Conservation (phyloP, 192 early-diverging fungal genomes). For the Ambispora gerdemannii region DNA sequence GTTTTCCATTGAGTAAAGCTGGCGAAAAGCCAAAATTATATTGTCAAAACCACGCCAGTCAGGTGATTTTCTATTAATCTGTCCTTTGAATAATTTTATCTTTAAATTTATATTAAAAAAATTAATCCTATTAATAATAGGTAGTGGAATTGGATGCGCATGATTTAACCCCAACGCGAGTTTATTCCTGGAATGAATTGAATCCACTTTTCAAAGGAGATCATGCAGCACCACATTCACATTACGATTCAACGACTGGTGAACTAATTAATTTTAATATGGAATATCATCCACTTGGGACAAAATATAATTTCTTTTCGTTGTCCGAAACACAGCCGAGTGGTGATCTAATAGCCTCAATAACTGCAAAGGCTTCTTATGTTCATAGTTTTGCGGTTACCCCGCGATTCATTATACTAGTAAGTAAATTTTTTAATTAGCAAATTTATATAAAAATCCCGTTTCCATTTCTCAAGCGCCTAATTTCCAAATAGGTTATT, state of each 20-base stretch:
- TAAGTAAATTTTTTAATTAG: slow-evolving; percentile 31
- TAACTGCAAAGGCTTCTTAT: slow-evolving; percentile 63
- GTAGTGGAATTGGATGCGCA: slow-evolving; percentile 66
- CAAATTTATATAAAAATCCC: not conserved
- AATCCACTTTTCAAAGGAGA: slow-evolving; percentile 64
- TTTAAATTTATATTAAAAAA: slow-evolving; percentile 14
- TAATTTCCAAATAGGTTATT: slow-evolving; percentile 31
- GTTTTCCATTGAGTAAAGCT: slow-evolving; percentile 51
- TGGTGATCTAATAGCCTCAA: slow-evolving; percentile 59
- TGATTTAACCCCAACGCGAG: slow-evolving; percentile 59
- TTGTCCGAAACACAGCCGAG: slow-evolving; percentile 58
- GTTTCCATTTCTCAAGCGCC: not conserved
- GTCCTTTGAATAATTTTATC: not conserved
- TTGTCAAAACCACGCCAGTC: slow-evolving; percentile 66
- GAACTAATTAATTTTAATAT: slow-evolving; percentile 75
- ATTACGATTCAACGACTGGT: slow-evolving; percentile 64
- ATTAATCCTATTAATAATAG: slow-evolving; percentile 17
- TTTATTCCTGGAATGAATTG: slow-evolving; percentile 58
- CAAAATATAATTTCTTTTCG: slow-evolving; percentile 65
- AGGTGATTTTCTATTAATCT: slow-evolving; percentile 36
- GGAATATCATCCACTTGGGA: slow-evolving; percentile 67
- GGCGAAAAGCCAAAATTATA: slow-evolving; percentile 63
- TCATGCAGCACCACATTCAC: slow-evolving; percentile 64
- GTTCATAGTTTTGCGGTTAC: slow-evolving; percentile 78
- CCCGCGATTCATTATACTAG: slow-evolving; percentile 67